Evolutionary conservation across 176 grass and related monocot species (phyloP), one percentile per base, ranked within the genome.

Genomic region (Cocos nucifera): DNA sequence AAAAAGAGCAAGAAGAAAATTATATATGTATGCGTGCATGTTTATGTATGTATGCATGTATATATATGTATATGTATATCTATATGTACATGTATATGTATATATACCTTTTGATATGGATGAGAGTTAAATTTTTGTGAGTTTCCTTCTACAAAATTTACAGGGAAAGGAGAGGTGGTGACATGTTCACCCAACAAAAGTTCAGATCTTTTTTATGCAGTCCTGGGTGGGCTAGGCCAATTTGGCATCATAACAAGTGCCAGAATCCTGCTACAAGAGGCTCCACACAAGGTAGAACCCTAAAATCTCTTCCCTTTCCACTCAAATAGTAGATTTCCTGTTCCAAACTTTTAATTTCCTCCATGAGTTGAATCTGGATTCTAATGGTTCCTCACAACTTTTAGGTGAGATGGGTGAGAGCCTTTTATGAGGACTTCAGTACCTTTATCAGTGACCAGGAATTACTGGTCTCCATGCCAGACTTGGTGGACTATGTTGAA

Each of bases 161-260:
- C 82, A 95, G 90, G 85, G 25, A 80, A 72, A 60, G 90, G 90
- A 28, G 85, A 95, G 73, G 54, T 81, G 19, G 77, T 89, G 77
- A 89, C 85, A 71, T 95, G 90, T 79, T 89, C 90, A 15, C 79
- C 76, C 70, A 86, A 69, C 54, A 64, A 80, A 73, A 83, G 26
- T 59, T 78, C 70, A 48, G 85, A 95, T 28, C 82, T 95, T 66
- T 95, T 89, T 79, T 78, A 83, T 74, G 78, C 85, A 28, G 90
- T 83, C 58, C 86, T 95, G 29, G 90, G 90, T 49, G 85, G 90
- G 3, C 71, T 95, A 21, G 90, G 90, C 52, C 90, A 95, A 70
- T 89, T 95, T 21, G 90, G 90, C 15, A 86, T 95, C 64, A 95
- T 95, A 77, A 89, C 76, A 59, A 95, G 85, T 73, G 90, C 90